A percentile compares a stretch with the other conserved stretches of the same genome.
These are phyloP conservation scores for Boletales sp. DNA, from an alignment of 768 basidiomycete species.

Conservation along the genomic window DNA sequence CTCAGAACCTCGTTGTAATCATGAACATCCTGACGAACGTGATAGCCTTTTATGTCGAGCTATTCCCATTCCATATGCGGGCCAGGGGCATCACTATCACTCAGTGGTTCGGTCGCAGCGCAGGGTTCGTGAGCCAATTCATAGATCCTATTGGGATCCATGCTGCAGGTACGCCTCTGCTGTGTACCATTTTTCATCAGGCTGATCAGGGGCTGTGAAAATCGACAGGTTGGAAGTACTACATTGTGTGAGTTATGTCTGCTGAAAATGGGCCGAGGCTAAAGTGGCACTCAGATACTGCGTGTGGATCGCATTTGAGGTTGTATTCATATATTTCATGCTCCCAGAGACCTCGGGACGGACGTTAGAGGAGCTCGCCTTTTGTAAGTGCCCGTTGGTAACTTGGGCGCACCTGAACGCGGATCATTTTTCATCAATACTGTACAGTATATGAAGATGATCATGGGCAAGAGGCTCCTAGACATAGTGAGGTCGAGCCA, in stretches of 20 bases:
- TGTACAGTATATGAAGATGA: constrained; percentile 6
- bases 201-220: not conserved
- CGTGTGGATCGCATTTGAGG: constrained; percentile 11
- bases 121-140: constrained; percentile 1
- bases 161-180: not conserved
- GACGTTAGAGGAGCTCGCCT: constrained; percentile 12
- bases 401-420: not conserved
- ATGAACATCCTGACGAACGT: not conserved
- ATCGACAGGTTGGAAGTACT: constrained; percentile 10
- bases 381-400: constrained; percentile 4
- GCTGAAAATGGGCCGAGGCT: not conserved
- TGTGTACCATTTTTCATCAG: not conserved
- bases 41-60: constrained; percentile 56
- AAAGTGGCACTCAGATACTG: constrained; percentile 2
- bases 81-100: constrained; percentile 59
- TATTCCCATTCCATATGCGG: constrained; percentile 60
- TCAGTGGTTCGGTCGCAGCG: constrained; percentile 51
- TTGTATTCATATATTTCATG: constrained; percentile 13
- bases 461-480: not conserved
- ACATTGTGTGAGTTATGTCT: constrained; percentile 3
- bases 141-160: constrained; percentile 11
- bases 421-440: not conserved
- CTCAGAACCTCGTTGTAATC: too few species aligned
- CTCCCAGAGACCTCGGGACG: constrained; percentile 14
- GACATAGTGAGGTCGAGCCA: not conserved